Evolutionary conservation across 257 asterid genomes (phyloP).

Genomic region (Striga asiatica): DNA sequence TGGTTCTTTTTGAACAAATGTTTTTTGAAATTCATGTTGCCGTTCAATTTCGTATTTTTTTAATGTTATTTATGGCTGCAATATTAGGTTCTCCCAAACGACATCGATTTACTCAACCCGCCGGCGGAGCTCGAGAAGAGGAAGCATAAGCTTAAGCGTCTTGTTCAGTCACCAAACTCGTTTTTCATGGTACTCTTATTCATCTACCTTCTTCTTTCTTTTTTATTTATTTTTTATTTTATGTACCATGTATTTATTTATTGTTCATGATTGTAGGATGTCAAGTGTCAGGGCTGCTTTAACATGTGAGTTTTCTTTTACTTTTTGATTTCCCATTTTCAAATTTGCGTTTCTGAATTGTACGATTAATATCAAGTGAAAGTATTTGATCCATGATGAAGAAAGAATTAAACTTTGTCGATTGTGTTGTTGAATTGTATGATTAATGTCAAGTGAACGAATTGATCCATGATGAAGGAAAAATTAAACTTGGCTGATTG

Average conservation of each 20-base stretch:
- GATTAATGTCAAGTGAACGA: not conserved
- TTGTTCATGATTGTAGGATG: conserved; percentile 25
- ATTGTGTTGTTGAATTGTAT: not conserved
- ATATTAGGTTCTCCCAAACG: conserved; percentile 43
- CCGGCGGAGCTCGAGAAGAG: conserved; percentile 64
- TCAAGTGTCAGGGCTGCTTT: conserved; percentile 60
- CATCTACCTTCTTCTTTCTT: not conserved
- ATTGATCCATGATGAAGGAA: too few species aligned
- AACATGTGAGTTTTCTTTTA: conserved; percentile 33
- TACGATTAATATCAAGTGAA: not conserved
- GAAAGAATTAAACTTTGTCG: not conserved
- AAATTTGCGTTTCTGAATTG: not conserved
- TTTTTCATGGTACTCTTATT: conserved; percentile 33
- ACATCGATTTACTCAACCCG: conserved; percentile 51
- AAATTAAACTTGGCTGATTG: not conserved
- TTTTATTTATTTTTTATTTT: not conserved
- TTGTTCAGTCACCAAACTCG: conserved; percentile 43
- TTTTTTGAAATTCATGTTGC: not conserved
- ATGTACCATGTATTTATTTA: not conserved
- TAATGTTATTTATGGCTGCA: not conserved
- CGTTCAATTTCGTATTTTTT: not conserved
- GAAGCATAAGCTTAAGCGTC: conserved; percentile 75
- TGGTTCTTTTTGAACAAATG: too few species aligned
- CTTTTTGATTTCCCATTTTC: not conserved
- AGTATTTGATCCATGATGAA: not conserved